Evolutionary conservation across 2,329 filamentous ascomycete species (phyloP), one percentile per base, ranked within the genome.

Genomic region (Ophioceras dolichostomum): DNA sequence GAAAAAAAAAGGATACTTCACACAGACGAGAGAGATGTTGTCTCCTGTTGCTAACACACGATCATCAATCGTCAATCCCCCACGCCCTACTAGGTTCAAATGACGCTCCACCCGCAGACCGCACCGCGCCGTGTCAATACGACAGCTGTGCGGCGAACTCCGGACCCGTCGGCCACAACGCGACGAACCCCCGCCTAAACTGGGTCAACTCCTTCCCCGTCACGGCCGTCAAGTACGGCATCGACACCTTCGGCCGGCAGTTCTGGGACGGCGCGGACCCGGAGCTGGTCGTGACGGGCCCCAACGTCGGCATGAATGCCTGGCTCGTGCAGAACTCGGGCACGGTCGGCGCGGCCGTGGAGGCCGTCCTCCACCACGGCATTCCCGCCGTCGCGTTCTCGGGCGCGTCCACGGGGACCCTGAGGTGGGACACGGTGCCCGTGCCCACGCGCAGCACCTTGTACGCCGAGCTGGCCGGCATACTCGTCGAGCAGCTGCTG

Each of bases 161-260:
- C 47, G 67, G 70, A 2, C 59, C 75, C 2, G 61, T 64, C 13
- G 79, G 79, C 28, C 54, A 56, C 45, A 79, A 83, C 48, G 55
- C 60, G 9, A 67, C 67, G 0, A 61, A 71, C 41, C 62, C 71
- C 0, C 67, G 70, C 5, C 64, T 82, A 32, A 79, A 82, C 63
- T 84, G 79, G 64, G 79, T 84, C 41, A 84, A 84, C 60, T 78
- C 74, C 1, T 82, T 62, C 56, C 78, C 79, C 0, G 73, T 74
- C 2, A 83, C 78, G 0, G 62, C 73, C 2, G 75, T 80, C 49
- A 67, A 71, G 40, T 69, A 72, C 51, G 79, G 78, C 27, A 73
- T 83, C 50, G 58, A 73, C 41, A 66, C 59, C 4, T 64, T 76
- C 26, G 68, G 64, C 0, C 65, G 68, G 0, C 57, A 62, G 29